Evolutionary conservation across 345 rosid species (phyloP).

Genomic region (Cardamine chenopodiifolia): DNA sequence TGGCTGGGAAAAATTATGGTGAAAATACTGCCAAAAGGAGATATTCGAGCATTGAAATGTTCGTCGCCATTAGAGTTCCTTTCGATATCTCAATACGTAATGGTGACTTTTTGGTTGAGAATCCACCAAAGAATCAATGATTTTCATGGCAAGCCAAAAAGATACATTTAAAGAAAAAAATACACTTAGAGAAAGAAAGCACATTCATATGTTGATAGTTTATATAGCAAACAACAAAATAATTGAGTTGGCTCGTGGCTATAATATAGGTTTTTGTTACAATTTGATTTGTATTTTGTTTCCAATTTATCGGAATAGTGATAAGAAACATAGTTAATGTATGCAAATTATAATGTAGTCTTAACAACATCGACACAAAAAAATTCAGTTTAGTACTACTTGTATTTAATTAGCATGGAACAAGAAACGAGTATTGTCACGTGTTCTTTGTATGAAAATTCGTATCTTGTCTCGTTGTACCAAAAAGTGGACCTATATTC

Average conservation of each 20-base stretch:
- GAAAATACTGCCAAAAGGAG: constrained; percentile 20
- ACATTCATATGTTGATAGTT: constrained; percentile 2
- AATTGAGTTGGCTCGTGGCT: constrained; percentile 14
- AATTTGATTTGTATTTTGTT: not conserved
- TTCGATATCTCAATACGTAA: constrained; percentile 31
- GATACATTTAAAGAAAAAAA: constrained; percentile 1
- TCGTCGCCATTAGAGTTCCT: constrained; percentile 36
- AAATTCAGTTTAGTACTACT: not conserved
- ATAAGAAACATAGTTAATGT: not conserved
- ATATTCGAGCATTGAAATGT: constrained; percentile 22
- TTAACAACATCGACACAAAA: not conserved
- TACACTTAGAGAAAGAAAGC: not conserved
- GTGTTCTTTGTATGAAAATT: constrained; percentile 17
- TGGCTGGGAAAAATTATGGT: not conserved
- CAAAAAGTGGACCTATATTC: not conserved
- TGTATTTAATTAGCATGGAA: not conserved
- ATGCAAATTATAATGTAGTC: not conserved
- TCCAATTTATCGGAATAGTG: constrained; percentile 4
- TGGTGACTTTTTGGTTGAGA: constrained; percentile 19
- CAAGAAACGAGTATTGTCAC: constrained; percentile 22
- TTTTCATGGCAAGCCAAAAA: constrained; percentile 13
- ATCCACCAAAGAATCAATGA: constrained; percentile 14
- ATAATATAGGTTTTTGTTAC: not conserved
- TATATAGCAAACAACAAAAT: not conserved
- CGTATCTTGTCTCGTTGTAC: constrained; percentile 8